A percentile compares a stretch with the other conserved stretches of the same genome.
Evolutionary conservation across 225 moss, liverwort and hornwort genomes (phyloP).

Genomic region (Ulota crispa): DNA sequence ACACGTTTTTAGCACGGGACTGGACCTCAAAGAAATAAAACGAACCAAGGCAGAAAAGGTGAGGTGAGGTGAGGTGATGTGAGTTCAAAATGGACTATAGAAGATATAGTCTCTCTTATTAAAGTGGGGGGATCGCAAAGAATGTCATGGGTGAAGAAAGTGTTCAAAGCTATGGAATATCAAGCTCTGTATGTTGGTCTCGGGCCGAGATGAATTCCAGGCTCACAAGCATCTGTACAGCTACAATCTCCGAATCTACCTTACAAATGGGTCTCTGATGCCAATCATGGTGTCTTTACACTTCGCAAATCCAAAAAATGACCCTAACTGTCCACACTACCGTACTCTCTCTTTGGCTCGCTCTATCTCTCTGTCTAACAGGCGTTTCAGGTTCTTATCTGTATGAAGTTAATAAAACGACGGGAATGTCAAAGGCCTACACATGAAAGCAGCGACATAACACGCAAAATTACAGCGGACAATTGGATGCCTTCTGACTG

Average conservation of each 20-base stretch:
- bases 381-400: conserved; percentile 30
- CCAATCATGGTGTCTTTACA: conserved; percentile 61
- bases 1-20: too few species aligned
- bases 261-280: conserved; percentile 66
- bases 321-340: conserved; percentile 41
- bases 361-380: not conserved
- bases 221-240: conserved; percentile 74
- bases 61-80: too few species aligned
- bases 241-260: conserved; percentile 57
- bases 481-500: conserved; percentile 12
- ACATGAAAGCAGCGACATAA: conserved; percentile 32
- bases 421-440: conserved; percentile 27
- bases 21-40: too few species aligned
- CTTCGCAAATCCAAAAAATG: conserved; percentile 66
- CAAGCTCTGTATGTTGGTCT: conserved; percentile 65
- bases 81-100: conserved; percentile 42
- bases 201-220: conserved; percentile 70
- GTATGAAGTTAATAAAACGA: conserved; percentile 31
- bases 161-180: conserved; percentile 59
- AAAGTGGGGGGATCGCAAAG: conserved; percentile 44
- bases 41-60: too few species aligned
- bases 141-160: conserved; percentile 48
- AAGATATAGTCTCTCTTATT: conserved; percentile 49
- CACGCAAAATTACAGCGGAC: conserved; percentile 46
- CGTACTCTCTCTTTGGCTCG: not conserved